Base-by-base conservation (phyloP, 306 rosid genomes). In the Fragaria vesca region DNA sequence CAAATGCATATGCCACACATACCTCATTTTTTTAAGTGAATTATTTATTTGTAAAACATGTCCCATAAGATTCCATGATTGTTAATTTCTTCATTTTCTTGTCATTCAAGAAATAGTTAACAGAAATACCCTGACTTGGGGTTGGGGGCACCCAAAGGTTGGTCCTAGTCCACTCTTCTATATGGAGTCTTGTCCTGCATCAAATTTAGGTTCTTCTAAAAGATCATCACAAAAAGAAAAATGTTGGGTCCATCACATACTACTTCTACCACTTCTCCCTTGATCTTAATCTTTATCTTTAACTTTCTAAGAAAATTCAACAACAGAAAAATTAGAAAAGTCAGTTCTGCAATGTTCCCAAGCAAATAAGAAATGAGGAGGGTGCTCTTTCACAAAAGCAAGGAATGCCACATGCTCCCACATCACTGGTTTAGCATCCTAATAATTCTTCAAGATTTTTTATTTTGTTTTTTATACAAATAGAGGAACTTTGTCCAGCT, bases 71-170 rank as follows among this genome's bases (percentile, higher is more conserved):
- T 32, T 32, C 4, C 4, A 32, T 32, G 36, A 32, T 32, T 32
- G 4, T 32, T 32, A 32, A 32, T 32, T 24, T 24, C 26, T 24
- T 24, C 26, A 24, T 24, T 30, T 32, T 32, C 36, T 3, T 32
- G 36, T 32, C 36, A 3, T 32, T 32, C 36, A 32, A 32, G 36
- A 32, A 71, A 65, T 66, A 82, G 66, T 32, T 32, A 32, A 32
- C 79, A 36, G 79, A 82, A 82, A 77, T 72, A 66, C 71, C 76
- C 11, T 46, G 51, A 80, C 46, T 67, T 32, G 72, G 54, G 54
- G 8, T 38, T 38, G 8, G 42, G 42, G 42, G 54, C n/a, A 16
- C 54, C 54, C 18, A 16, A 16, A 16, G 6, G 1, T 50, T 48
- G 63, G 71, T 54, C 51, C 12, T 17, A 45, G 20, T 62, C 34